Percentiles rank a stretch among this genome's conserved stretches.
Evolutionary conservation across 129 eudicot species (phyloP).

Genomic region (Cynara cardunculus): DNA sequence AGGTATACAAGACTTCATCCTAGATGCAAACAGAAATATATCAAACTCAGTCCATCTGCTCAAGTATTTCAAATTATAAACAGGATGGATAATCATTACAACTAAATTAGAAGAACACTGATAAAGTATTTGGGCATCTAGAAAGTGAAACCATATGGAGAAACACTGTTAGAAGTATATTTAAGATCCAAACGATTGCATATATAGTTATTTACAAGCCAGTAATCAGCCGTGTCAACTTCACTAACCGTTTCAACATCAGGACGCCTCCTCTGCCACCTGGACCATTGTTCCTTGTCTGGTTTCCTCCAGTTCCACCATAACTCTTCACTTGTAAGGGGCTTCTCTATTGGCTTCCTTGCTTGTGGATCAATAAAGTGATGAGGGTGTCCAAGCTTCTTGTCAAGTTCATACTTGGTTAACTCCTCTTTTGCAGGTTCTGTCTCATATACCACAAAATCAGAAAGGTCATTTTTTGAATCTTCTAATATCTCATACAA

Average conservation of each 20-base stretch:
- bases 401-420: conserved; percentile 70
- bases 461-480: conserved; percentile 50
- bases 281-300: conserved; percentile 83
- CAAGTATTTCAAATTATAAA: background rate
- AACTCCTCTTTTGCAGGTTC: conserved; percentile 55
- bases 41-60: background rate
- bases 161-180: background rate
- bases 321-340: conserved; percentile 90
- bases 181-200: background rate
- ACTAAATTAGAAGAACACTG: background rate
- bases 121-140: background rate
- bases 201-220: background rate
- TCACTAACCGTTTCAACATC: conserved; percentile 92
- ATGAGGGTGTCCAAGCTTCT: conserved; percentile 83
- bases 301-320: conserved; percentile 99
- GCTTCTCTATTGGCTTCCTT: conserved; percentile 59
- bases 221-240: background rate
- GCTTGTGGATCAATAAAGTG: conserved; percentile 80
- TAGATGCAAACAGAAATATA: background rate
- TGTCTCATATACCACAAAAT: conserved; percentile 71
- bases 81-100: background rate
- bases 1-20: background rate
- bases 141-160: background rate
- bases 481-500: conserved; percentile 54
- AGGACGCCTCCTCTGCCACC: conserved; percentile 96